These are phyloP conservation scores for Nicotiana noctiflora DNA, from an alignment of 257 asterid genomes.

Conservation along the genomic window DNA sequence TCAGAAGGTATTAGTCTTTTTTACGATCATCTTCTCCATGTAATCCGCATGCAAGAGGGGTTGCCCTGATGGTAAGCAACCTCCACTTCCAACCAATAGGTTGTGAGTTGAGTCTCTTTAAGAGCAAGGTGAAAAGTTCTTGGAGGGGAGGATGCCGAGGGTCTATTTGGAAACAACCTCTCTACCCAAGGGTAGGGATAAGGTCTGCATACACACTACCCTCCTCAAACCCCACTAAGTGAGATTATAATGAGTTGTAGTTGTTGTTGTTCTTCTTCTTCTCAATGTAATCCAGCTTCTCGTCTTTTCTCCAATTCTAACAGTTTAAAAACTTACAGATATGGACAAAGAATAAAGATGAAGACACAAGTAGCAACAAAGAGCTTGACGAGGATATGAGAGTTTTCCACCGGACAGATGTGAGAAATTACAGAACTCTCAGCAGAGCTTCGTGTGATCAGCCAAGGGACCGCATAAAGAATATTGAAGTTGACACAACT, in stretches of 20 bases:
- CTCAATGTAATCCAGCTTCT: background rate
- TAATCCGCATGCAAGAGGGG: no score
- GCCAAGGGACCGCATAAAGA: slow-evolving; percentile 26
- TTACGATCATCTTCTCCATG: background rate
- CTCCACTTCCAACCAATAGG: no score
- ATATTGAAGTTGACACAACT: slow-evolving; percentile 42
- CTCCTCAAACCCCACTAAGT: no score
- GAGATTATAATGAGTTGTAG: no score
- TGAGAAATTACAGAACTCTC: slow-evolving; percentile 9
- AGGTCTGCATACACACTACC: no score
- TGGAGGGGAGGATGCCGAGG: no score
- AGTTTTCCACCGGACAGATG: background rate
- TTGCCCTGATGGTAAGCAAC: no score
- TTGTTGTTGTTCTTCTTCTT: no score
- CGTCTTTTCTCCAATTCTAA: background rate
- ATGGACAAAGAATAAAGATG: slow-evolving; percentile 30
- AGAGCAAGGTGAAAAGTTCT: no score
- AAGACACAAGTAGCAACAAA: slow-evolving; percentile 9
- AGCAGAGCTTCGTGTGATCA: slow-evolving; percentile 32
- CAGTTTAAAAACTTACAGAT: slow-evolving; percentile 19
- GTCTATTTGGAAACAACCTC: no score
- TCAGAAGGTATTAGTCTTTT: slow-evolving; percentile 34
- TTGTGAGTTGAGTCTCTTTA: no score
- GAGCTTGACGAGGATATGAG: slow-evolving; percentile 10
- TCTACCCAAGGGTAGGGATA: no score